Evolutionary conservation across 345 rosid genomes (phyloP), one percentile per base, ranked within the genome.

Genomic region (Gynandropsis gynandra): DNA sequence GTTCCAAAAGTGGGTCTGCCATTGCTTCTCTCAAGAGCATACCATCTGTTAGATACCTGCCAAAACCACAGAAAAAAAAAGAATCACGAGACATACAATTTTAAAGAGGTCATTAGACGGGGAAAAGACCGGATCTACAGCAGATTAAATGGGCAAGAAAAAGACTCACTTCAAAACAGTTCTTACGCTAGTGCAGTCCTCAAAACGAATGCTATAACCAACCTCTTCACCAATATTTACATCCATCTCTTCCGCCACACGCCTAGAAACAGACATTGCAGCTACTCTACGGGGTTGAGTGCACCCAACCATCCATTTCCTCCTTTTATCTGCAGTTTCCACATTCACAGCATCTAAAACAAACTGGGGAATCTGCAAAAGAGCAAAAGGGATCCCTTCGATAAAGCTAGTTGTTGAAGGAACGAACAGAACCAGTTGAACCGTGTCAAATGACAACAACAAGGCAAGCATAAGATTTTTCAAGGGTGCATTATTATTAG

Each of bases 281-380:
- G 94, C 94, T 44, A 81, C 85, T 54, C 88, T 75, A 24, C 82
- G 81, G 35, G 94, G 94, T 59, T 84, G 88, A 5, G 94, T 84
- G 47, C 88, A 81, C 10, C 81, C 88, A 33, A 84, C 79, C 74
- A n/a, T 24, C 29, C 77, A 76, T 70, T 86, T 89, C 77, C 71
- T 64, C 16, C 83, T 74, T 64, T 76, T 89, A 61, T 81, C 88
- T 4, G 87, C 67, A 29, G 81, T 65, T 51, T 86, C 97, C 19
- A 75, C 21, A 27, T 75, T 90, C 17, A 81, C 83, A 18, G 84
- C 90, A 48, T 89, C 96, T 51, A 86, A 61, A 16, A 89, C 96
- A 67, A 89, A 86, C 71, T 89, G 97, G 38, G 97, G 97, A 65
- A 89, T 86, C 97, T 89, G 88, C 32, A 59, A 14, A 46, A 32